A percentile compares a stretch with the other conserved stretches of the same genome.
These are phyloP conservation scores for Lenwebbia sp. DNA, from an alignment of 345 rosid species.

Conservation along the genomic window DNA sequence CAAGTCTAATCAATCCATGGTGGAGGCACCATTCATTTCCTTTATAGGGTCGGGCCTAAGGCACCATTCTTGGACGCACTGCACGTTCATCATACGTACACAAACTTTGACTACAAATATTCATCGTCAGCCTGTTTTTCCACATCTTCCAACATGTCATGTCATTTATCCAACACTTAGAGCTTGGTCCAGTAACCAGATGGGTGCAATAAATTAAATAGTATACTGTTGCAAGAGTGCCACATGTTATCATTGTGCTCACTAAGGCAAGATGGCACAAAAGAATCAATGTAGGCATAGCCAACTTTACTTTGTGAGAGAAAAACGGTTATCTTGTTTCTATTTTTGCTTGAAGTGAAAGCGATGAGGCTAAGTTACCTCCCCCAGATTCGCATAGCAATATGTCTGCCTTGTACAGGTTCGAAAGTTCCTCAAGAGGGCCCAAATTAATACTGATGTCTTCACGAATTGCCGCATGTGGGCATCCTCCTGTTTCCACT, in stretches of 20 bases:
- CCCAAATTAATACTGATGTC: constrained; percentile 97
- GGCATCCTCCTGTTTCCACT: constrained; percentile 94
- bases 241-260: background rate
- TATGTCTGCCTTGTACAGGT: constrained; percentile 72
- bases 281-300: background rate
- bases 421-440: constrained; percentile 92
- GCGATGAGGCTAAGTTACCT: constrained; percentile 25
- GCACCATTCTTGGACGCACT: background rate
- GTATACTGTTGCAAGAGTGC: background rate
- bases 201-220: background rate
- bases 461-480: constrained; percentile 98
- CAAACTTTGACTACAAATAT: background rate
- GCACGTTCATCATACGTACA: background rate
- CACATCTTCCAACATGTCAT: background rate
- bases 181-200: background rate
- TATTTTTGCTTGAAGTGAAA: background rate
- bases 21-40: background rate
- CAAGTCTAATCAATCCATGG: background rate
- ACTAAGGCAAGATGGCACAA: background rate
- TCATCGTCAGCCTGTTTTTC: background rate
- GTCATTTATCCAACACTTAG: background rate
- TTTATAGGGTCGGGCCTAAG: background rate
- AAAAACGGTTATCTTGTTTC: background rate
- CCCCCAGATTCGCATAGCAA: constrained; percentile 98
- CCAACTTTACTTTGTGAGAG: background rate